Percentiles rank a stretch among this genome's conserved stretches.
Evolutionary conservation across 805 yeast species (phyloP).

Genomic region (Cyberlindnera mycetangii): DNA sequence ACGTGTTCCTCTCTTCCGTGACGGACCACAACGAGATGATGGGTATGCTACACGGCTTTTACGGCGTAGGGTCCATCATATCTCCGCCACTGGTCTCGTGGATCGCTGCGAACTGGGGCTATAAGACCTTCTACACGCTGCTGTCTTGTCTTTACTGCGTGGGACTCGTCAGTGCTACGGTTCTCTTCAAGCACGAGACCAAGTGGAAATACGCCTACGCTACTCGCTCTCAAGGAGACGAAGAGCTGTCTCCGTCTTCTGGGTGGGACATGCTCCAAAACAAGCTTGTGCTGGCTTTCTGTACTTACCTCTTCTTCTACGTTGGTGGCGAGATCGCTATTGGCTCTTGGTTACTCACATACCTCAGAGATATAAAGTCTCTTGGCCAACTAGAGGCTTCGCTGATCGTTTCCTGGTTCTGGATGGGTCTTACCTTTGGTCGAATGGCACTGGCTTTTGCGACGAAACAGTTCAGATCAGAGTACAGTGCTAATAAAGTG

Average conservation of each 20-base stretch:
- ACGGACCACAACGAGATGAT: conserved; percentile 54
- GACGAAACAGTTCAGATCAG: conserved; percentile 46
- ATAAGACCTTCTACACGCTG: conserved; percentile 23
- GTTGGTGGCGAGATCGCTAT: conserved; percentile 68
- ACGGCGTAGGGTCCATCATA: conserved; percentile 70
- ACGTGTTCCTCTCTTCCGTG: conserved; percentile 46
- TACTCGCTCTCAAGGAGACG: conserved; percentile 4
- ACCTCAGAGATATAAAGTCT: conserved; percentile 49
- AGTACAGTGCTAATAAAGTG: conserved; percentile 35
- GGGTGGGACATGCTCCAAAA: conserved; percentile 26
- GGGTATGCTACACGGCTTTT: conserved; percentile 64
- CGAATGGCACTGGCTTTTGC: conserved; percentile 55
- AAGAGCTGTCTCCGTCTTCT: background rate
- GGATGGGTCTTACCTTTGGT: conserved; percentile 70
- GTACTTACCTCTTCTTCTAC: conserved; percentile 56
- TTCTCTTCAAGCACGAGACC: conserved; percentile 47
- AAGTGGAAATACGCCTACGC: conserved; percentile 31
- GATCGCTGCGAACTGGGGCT: conserved; percentile 30
- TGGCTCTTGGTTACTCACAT: conserved; percentile 72
- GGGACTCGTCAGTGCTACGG: conserved; percentile 30
- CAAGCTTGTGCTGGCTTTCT: conserved; percentile 42
- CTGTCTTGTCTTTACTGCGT: conserved; percentile 36
- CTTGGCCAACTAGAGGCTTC: conserved; percentile 49
- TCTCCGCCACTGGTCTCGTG: conserved; percentile 63
- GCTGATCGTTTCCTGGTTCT: conserved; percentile 63